These are phyloP conservation scores for Solanum boliviense DNA, from an alignment of 257 asterid species.

Conservation along the genomic window DNA sequence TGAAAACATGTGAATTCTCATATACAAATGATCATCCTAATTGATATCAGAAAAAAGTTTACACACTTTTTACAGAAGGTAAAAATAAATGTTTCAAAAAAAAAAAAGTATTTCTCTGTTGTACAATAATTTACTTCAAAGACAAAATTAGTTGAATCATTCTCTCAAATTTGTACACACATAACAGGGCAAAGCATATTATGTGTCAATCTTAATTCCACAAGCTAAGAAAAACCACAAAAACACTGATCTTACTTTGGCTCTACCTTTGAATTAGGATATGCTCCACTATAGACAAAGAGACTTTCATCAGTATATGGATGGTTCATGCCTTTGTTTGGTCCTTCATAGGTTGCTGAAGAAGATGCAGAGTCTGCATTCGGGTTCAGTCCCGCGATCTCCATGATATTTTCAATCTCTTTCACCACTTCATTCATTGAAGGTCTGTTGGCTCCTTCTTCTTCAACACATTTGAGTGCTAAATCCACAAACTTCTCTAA, in stretches of 20 bases:
- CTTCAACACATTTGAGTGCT: conserved; percentile 61
- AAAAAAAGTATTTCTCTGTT: background rate
- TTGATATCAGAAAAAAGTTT: background rate
- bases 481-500: conserved; percentile 61
- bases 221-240: background rate
- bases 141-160: background rate
- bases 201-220: background rate
- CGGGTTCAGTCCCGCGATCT: conserved; percentile 65
- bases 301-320: conserved; percentile 73
- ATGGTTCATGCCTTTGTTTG: conserved; percentile 31
- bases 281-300: conserved; percentile 40
- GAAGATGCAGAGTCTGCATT: conserved; percentile 66
- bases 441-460: conserved; percentile 45
- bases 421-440: conserved; percentile 76
- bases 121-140: background rate
- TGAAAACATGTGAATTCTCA: background rate
- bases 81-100: background rate
- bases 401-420: conserved; percentile 72
- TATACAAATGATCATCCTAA: background rate
- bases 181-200: background rate
- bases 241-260: conserved; percentile 27
- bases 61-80: background rate
- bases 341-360: conserved; percentile 55
- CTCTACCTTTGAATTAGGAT: conserved; percentile 30
- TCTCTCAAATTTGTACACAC: background rate